Evolutionary conservation across 2,329 filamentous ascomycete genomes (phyloP).

Genomic region (Aspergillus tubingensis): DNA sequence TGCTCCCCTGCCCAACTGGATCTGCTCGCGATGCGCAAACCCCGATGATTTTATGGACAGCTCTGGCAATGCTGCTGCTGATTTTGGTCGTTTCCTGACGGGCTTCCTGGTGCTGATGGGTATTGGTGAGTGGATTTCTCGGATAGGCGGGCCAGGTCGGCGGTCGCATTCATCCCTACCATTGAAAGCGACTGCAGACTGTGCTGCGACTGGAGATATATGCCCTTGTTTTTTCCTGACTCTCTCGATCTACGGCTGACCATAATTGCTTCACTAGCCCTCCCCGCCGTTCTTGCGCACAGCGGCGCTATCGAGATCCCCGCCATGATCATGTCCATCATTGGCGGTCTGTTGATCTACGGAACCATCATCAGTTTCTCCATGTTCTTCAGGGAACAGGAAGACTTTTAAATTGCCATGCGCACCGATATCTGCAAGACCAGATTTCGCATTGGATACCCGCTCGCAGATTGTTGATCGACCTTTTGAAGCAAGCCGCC

Average conservation of each 20-base stretch:
- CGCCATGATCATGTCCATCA: conserved; percentile 93
- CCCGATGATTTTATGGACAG: conserved; percentile 94
- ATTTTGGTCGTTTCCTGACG: conserved; percentile 90
- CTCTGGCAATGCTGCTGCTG: conserved; percentile 79
- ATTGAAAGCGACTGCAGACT: not conserved
- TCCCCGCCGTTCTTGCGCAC: conserved; percentile 86
- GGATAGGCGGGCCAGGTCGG: not conserved
- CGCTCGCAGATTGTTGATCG: conserved; percentile 2
- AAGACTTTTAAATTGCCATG: conserved; percentile 71
- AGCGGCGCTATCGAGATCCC: conserved; percentile 76
- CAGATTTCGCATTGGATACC: not conserved
- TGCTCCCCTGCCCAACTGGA: conserved; percentile 94
- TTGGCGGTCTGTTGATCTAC: conserved; percentile 92
- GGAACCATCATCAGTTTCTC: conserved; percentile 97
- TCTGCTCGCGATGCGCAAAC: conserved; percentile 83
- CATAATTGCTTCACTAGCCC: conserved; percentile 56
- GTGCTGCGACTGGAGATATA: not conserved
- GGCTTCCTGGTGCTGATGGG: conserved; percentile 98
- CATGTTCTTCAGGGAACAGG: conserved; percentile 97
- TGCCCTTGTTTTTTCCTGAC: not conserved
- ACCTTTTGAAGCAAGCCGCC: not conserved
- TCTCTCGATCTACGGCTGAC: not conserved
- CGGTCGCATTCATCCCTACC: not conserved
- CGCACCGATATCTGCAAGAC: not conserved
- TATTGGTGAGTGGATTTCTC: conserved; percentile 68